Conservation (phyloP, 257 asterid genomes). For the Ilex asprella region DNA sequence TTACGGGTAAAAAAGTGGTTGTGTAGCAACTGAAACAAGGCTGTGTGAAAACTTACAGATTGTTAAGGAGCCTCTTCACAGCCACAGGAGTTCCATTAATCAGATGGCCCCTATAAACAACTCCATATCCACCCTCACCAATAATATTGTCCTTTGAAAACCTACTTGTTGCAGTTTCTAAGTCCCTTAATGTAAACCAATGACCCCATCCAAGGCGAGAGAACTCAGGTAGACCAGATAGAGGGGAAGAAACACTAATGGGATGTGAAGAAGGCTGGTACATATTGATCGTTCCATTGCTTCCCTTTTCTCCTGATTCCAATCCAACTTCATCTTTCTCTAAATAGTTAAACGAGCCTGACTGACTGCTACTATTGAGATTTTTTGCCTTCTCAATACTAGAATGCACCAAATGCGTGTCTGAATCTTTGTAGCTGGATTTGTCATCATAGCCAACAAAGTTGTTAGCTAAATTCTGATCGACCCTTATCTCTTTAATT, state of each 20-base stretch:
- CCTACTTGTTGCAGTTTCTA: conserved; percentile 51
- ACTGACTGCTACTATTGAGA: conserved; percentile 24
- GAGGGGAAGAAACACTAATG: conserved; percentile 35
- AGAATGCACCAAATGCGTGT: conserved; percentile 30
- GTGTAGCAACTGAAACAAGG: background rate
- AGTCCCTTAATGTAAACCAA: conserved; percentile 87
- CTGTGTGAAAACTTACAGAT: conserved; percentile 48
- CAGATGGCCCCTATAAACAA: conserved; percentile 63
- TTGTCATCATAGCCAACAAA: conserved; percentile 18
- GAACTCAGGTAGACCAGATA: conserved; percentile 67
- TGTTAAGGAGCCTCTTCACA: conserved; percentile 74
- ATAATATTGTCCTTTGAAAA: conserved; percentile 59
- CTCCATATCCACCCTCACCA: conserved; percentile 97
- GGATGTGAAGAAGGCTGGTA: conserved; percentile 19
- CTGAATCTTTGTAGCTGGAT: conserved; percentile 36
- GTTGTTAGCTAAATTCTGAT: conserved; percentile 34
- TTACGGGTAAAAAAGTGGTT: no score
- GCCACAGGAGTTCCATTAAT: conserved; percentile 69
- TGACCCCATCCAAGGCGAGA: conserved; percentile 95
- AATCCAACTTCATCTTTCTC: conserved; percentile 22
- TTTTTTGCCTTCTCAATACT: conserved; percentile 24
- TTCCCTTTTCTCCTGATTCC: conserved; percentile 35
- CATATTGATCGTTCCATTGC: conserved; percentile 4
- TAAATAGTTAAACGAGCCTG: conserved; percentile 27
- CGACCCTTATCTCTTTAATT: conserved; percentile 55